A percentile compares a stretch with the other conserved stretches of the same genome.
Conservation (phyloP, 768 basidiomycete genomes). For the Arthromyces matolae region DNA sequence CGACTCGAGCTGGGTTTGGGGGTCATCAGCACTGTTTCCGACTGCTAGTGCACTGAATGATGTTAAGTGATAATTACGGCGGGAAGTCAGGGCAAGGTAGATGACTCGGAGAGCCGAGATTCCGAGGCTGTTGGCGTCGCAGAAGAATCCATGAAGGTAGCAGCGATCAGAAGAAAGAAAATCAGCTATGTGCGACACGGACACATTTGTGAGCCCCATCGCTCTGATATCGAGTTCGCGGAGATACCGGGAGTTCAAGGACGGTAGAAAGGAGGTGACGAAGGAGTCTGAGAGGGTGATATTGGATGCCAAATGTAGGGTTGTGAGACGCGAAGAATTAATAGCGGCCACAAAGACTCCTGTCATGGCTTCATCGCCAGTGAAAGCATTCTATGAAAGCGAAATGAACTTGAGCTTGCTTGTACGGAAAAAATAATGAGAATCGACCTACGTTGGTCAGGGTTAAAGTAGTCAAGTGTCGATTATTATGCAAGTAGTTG, state of each 20-base stretch:
- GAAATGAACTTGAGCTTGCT: no score
- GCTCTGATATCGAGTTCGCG: conserved; percentile 55
- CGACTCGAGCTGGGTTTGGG: not conserved
- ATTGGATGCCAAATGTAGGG: conserved; percentile 50
- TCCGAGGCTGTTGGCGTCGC: conserved; percentile 55
- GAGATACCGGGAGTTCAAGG: conserved; percentile 44
- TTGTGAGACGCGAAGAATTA: conserved; percentile 50
- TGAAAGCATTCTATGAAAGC: conserved; percentile 23
- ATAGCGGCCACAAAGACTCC: conserved; percentile 43
- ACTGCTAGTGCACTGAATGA: conserved; percentile 50
- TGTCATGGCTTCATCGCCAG: conserved; percentile 33
- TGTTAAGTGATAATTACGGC: conserved; percentile 42
- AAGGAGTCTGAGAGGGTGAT: conserved; percentile 49
- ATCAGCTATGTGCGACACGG: conserved; percentile 38
- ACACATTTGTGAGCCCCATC: conserved; percentile 39
- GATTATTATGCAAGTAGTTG: conserved; percentile 46
- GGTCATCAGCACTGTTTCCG: no score
- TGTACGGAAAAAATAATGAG: not conserved
- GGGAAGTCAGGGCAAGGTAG: conserved; percentile 35
- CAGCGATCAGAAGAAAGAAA: conserved; percentile 53
- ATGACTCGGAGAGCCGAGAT: conserved; percentile 41
- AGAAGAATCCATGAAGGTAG: conserved; percentile 43
- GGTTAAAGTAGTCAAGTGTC: conserved; percentile 43
- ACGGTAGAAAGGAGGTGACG: conserved; percentile 44
- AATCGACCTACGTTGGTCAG: conserved; percentile 56